Evolutionary conservation across 2,329 filamentous ascomycete species (phyloP).

Genomic region (Grosmannia clavigera): DNA sequence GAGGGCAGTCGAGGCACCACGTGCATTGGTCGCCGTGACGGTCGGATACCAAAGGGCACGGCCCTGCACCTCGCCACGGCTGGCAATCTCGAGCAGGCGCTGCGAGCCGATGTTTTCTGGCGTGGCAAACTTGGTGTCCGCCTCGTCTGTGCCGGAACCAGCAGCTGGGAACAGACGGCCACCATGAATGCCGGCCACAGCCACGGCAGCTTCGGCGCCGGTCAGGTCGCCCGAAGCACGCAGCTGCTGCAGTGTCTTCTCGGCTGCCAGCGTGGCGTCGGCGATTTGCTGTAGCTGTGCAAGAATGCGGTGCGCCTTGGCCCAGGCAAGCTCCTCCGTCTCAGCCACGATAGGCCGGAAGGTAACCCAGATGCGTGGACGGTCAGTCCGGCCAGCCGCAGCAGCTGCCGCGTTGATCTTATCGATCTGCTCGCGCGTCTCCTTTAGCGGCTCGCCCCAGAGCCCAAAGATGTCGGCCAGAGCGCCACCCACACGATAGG

Average conservation of each 20-base stretch:
- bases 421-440: conserved; percentile 51
- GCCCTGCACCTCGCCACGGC: conserved; percentile 43
- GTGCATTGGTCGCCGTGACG: conserved; percentile 46
- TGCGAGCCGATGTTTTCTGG: conserved; percentile 49
- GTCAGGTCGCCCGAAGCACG: neutral
- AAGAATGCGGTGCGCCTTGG: conserved; percentile 43
- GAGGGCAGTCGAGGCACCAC: conserved; percentile 45
- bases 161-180: neutral
- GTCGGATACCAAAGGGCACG: conserved; percentile 52
- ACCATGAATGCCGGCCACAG: neutral
- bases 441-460: conserved; percentile 52
- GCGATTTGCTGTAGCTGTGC: conserved; percentile 34
- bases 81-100: conserved; percentile 44
- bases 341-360: conserved; percentile 50
- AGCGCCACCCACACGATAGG: conserved; percentile 45
- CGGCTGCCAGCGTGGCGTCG: neutral
- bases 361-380: conserved; percentile 50
- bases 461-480: conserved; percentile 51
- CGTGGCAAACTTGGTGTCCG: conserved; percentile 15
- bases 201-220: neutral
- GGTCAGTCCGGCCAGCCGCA: conserved; percentile 41
- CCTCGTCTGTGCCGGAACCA: conserved; percentile 10
- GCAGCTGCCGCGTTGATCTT: conserved; percentile 45
- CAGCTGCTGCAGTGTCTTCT: too few species aligned
- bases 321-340: conserved; percentile 50